Conservation (phyloP, 345 rosid genomes). For the Brassica cretica region DNA sequence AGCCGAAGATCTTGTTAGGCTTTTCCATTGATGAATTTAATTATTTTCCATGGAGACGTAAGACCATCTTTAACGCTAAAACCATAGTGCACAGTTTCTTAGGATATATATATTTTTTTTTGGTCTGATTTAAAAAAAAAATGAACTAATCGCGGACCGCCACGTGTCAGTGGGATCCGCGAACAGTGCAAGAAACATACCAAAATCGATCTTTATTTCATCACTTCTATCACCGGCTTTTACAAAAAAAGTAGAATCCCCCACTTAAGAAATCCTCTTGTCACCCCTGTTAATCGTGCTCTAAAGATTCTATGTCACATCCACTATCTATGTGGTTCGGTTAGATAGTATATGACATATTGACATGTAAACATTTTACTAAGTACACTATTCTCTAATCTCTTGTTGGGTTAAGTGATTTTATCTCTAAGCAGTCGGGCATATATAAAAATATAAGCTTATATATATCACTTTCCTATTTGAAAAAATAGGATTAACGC, state of each 20-base stretch:
- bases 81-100: no score
- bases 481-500: neutral
- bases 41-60: conserved; percentile 5
- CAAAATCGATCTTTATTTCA: no score
- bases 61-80: no score
- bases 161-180: no score
- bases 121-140: no score
- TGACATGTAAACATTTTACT: neutral
- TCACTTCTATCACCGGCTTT: no score
- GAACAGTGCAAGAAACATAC: no score
- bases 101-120: no score
- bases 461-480: neutral
- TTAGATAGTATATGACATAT: conserved; percentile 15
- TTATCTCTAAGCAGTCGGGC: neutral
- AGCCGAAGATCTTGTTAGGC: conserved; percentile 50
- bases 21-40: neutral
- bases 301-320: neutral
- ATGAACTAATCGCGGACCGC: no score
- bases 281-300: no score
- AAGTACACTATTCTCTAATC: neutral
- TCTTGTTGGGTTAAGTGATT: conserved; percentile 24
- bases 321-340: conserved; percentile 30
- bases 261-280: no score
- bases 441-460: neutral
- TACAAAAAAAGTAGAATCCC: no score